phyloP scores from a whole-genome alignment of 352 stramenopile species.

The Phytophthora aleatoria region DNA sequence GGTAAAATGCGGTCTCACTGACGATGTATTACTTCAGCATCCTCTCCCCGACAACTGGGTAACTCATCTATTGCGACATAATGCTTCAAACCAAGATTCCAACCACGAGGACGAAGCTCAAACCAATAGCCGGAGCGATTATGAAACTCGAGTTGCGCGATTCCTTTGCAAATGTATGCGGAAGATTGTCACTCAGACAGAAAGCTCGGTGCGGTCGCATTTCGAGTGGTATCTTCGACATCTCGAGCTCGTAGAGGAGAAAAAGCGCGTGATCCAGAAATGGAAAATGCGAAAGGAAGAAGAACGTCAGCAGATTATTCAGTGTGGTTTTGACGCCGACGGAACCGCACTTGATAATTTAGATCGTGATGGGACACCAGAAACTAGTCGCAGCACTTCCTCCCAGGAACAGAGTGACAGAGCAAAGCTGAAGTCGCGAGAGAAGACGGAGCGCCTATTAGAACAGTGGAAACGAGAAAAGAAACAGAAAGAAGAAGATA shows the following conservation, averaged over 20 bases:
- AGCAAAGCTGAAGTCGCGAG: slow-evolving; percentile 28
- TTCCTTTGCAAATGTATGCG: slow-evolving; percentile 61
- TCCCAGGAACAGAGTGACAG: slow-evolving; percentile 2
- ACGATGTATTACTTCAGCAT: slow-evolving; percentile 48
- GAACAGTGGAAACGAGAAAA: slow-evolving; percentile 56
- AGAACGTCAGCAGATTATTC: slow-evolving; percentile 47
- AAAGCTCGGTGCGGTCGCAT: slow-evolving; percentile 62
- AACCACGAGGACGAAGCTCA: slow-evolving; percentile 6
- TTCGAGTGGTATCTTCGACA: slow-evolving; percentile 73
- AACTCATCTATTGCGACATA: neutral
- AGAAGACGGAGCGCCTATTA: slow-evolving; percentile 35
- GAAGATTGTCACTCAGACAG: slow-evolving; percentile 55
- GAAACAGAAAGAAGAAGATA: slow-evolving; percentile 37
- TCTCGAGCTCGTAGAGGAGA: slow-evolving; percentile 57
- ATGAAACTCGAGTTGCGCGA: slow-evolving; percentile 47
- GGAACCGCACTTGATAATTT: slow-evolving; percentile 3
- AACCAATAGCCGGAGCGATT: slow-evolving; percentile 25
- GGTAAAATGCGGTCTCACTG: slow-evolving; percentile 50
- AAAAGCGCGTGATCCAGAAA: slow-evolving; percentile 57
- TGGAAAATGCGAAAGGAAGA: slow-evolving; percentile 65
- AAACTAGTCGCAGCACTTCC: neutral
- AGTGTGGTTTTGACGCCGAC: slow-evolving; percentile 42
- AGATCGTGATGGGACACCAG: neutral
- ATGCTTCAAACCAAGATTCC: slow-evolving; percentile 15
- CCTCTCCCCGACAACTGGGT: slow-evolving; percentile 3